Evolutionary conservation across 805 yeast genomes (phyloP).

Genomic region (Lipomyces sp.): DNA sequence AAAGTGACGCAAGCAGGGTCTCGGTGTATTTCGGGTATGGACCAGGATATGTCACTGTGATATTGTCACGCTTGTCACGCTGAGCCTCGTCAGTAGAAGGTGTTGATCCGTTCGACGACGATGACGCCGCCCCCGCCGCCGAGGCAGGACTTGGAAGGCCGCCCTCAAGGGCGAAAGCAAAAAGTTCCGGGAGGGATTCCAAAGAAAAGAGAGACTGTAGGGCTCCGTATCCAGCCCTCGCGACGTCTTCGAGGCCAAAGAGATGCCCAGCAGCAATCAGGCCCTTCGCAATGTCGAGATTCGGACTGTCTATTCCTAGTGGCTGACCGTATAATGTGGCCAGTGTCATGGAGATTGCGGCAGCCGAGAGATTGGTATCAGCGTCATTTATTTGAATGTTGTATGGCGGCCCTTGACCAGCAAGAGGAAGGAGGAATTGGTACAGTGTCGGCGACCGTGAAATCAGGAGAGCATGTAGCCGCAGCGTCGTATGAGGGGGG

Average conservation of each 20-base stretch:
- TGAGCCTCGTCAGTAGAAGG: slow-evolving; percentile 11
- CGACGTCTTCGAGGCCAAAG: slow-evolving; percentile 42
- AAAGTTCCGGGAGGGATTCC: slow-evolving; percentile 37
- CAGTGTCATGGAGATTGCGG: slow-evolving; percentile 42
- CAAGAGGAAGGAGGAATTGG: slow-evolving; percentile 35
- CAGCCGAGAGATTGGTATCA: slow-evolving; percentile 41
- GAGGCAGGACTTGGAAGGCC: slow-evolving; percentile 5
- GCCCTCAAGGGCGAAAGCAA: slow-evolving; percentile 39
- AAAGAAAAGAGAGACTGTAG: slow-evolving; percentile 28
- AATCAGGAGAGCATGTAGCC: slow-evolving; percentile 45
- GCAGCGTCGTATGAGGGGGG: slow-evolving; percentile 40
- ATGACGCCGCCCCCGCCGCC: background rate
- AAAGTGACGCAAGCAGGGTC: slow-evolving; percentile 36
- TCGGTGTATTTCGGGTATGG: slow-evolving; percentile 45
- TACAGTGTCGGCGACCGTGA: slow-evolving; percentile 44
- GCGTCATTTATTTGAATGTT: slow-evolving; percentile 37
- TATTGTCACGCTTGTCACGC: background rate
- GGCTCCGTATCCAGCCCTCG: slow-evolving; percentile 38
- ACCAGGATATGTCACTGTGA: slow-evolving; percentile 37
- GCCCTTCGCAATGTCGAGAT: slow-evolving; percentile 40
- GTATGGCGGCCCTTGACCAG: slow-evolving; percentile 42
- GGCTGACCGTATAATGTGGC: slow-evolving; percentile 45
- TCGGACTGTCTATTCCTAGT: slow-evolving; percentile 36
- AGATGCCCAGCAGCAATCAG: slow-evolving; percentile 43
- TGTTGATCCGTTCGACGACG: slow-evolving; percentile 7